These are phyloP conservation scores for Rhizopogon roseolus DNA, from an alignment of 768 basidiomycete species.

Conservation along the genomic window DNA sequence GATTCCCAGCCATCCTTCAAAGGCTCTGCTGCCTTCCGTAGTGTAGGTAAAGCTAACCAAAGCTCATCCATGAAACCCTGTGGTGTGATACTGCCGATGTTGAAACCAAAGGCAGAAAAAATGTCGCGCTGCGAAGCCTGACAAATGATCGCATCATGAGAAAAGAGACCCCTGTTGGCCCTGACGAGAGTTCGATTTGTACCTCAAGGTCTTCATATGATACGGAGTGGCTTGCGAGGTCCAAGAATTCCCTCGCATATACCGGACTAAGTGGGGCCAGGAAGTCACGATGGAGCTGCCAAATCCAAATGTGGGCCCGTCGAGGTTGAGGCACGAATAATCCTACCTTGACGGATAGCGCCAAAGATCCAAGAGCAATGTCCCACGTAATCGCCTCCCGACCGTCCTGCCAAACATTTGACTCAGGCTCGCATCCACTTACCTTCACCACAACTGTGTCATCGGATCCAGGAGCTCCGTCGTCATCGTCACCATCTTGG, in stretches of 20 bases:
- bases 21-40: conserved; percentile 35
- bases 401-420: background rate
- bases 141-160: background rate
- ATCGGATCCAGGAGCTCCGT: background rate
- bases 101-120: conserved; percentile 40
- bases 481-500: conserved; percentile 3
- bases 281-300: conserved; percentile 61
- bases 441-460: background rate
- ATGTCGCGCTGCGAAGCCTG: conserved; percentile 57
- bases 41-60: conserved; percentile 49
- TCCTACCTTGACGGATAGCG: conserved; percentile 56
- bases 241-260: conserved; percentile 44
- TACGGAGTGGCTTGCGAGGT: conserved; percentile 43
- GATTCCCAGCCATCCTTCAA: conserved; percentile 40
- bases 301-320: background rate
- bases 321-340: background rate
- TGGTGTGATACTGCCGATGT: conserved; percentile 50
- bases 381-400: conserved; percentile 47
- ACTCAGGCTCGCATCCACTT: background rate
- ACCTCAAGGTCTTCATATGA: conserved; percentile 53
- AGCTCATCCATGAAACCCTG: conserved; percentile 50
- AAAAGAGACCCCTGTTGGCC: background rate
- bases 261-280: conserved; percentile 51
- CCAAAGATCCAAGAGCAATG: conserved; percentile 51
- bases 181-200: background rate